Base-by-base conservation (phyloP, 2,329 filamentous ascomycete species). In the Leptographium flavum region DNA sequence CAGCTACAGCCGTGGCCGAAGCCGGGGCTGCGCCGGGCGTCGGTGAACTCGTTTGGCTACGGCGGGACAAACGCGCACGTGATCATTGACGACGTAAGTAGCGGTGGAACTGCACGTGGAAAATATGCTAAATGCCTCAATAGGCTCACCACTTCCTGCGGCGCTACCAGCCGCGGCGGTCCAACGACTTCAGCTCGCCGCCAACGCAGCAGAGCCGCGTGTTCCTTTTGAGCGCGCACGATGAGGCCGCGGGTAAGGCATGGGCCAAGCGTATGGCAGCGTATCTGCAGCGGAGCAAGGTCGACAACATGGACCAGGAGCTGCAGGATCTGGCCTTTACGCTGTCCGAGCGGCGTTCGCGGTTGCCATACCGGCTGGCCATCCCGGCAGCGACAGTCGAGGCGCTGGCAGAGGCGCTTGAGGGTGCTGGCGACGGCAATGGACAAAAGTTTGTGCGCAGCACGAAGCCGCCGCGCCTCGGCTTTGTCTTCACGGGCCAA, bases 41-140 rank as follows among this genome's bases (percentile, higher is more conserved):
- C 66, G 46, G 56, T 71, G 46, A 70, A 70, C 54, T 62, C 57
- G 19, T 71, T 70, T 44, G 67, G 68, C 0, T 67, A 63, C 15
- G 66, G 63, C 2, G 55, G 54, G 6, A 53, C 58, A 19, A 58
- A 54, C 22, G 46, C 55, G 3, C 54, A 57, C 30, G 43, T 39
- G 5, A 54, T 56, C 39, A 19, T 56, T 8, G 39, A 41, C n/a
- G n/a, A n/a, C n/a, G n/a, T n/a, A n/a, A n/a, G n/a, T n/a, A n/a
- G n/a, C n/a, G n/a, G n/a, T n/a, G n/a, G n/a, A n/a, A n/a, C n/a
- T n/a, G n/a, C n/a, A n/a, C n/a, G n/a, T n/a, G n/a, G n/a, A n/a
- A n/a, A n/a, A n/a, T n/a, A n/a, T n/a, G n/a, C n/a, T n/a, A n/a
- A n/a, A n/a, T n/a, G n/a, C n/a, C n/a, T n/a, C n/a, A n/a, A n/a